Evolutionary conservation across 768 basidiomycete genomes (phyloP).

Genomic region (Podaxis pistillaris): DNA sequence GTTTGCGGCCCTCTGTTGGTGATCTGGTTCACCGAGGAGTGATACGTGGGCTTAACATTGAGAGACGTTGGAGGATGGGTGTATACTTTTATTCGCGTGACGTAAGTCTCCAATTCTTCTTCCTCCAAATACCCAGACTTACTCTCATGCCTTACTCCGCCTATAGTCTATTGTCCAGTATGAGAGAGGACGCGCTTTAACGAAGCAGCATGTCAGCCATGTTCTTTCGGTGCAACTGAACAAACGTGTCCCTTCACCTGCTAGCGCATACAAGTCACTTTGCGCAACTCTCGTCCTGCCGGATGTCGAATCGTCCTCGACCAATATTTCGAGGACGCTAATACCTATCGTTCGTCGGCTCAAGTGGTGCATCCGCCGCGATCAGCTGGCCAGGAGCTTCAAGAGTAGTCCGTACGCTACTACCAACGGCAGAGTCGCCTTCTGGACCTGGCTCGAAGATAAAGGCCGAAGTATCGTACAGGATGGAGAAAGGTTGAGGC

Average conservation of each 20-base stretch:
- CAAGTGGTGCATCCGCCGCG: constrained; percentile 70
- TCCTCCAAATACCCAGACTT: background rate
- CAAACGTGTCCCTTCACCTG: constrained; percentile 29
- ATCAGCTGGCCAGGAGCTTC: constrained; percentile 57
- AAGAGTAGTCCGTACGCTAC: constrained; percentile 38
- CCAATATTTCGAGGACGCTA: constrained; percentile 55
- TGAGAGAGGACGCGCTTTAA: constrained; percentile 52
- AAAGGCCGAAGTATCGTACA: constrained; percentile 47
- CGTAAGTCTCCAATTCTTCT: constrained; percentile 35
- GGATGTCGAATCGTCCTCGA: constrained; percentile 59
- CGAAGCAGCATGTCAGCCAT: constrained; percentile 51
- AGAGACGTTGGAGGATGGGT: constrained; percentile 65
- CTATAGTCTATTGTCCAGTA: constrained; percentile 66
- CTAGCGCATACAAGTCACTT: constrained; percentile 5
- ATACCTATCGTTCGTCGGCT: constrained; percentile 63
- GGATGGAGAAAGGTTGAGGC: constrained; percentile 63
- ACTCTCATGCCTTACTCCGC: constrained; percentile 7
- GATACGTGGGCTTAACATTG: constrained; percentile 65
- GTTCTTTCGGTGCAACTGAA: constrained; percentile 55
- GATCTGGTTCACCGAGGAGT: constrained; percentile 72
- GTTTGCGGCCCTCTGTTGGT: constrained; percentile 60
- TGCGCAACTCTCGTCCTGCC: constrained; percentile 35
- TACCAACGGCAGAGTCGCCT: constrained; percentile 30
- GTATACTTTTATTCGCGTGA: constrained; percentile 60
- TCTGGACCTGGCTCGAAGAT: constrained; percentile 57